Evolutionary conservation across 2,329 filamentous ascomycete genomes (phyloP).

Genomic region (Daldinia sp.): DNA sequence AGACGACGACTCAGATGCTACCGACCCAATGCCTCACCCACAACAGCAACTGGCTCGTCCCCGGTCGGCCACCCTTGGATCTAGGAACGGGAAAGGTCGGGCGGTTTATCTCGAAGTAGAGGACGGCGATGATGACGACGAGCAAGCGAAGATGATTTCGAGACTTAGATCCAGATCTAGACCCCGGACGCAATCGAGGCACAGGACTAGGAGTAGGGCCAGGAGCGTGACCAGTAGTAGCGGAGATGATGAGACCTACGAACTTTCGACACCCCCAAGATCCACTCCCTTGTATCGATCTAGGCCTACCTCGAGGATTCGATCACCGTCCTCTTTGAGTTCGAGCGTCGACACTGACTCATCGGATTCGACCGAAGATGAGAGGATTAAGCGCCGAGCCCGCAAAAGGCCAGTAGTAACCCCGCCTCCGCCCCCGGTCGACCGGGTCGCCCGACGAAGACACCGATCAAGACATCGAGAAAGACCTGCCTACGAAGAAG

Average conservation of each 20-base stretch:
- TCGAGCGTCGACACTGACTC: constrained; percentile 52
- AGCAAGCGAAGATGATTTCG: constrained; percentile 40
- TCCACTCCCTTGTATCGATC: constrained; percentile 51
- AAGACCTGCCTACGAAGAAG: constrained; percentile 28
- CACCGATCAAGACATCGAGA: constrained; percentile 26
- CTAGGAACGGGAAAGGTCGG: constrained; percentile 40
- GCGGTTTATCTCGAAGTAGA: constrained; percentile 38
- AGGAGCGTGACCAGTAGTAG: constrained; percentile 15
- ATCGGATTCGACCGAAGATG: constrained; percentile 48
- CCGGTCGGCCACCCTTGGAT: constrained; percentile 38
- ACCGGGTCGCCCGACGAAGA: constrained; percentile 26
- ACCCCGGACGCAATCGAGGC: constrained; percentile 37
- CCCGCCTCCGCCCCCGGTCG: constrained; percentile 33
- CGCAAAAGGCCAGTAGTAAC: constrained; percentile 36
- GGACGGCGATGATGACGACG: constrained; percentile 40
- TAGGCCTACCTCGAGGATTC: constrained; percentile 49
- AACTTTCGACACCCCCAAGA: constrained; percentile 43
- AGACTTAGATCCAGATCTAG: constrained; percentile 39
- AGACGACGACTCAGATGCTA: constrained; percentile 37
- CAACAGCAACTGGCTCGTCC: constrained; percentile 40
- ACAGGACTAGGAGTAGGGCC: constrained; percentile 11
- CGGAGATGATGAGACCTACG: constrained; percentile 34
- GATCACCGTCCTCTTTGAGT: constrained; percentile 49
- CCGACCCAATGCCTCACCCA: constrained; percentile 45
- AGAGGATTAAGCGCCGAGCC: constrained; percentile 40